Conservation (phyloP, 139 green algal genomes). For the Marvania coccoides region DNA sequence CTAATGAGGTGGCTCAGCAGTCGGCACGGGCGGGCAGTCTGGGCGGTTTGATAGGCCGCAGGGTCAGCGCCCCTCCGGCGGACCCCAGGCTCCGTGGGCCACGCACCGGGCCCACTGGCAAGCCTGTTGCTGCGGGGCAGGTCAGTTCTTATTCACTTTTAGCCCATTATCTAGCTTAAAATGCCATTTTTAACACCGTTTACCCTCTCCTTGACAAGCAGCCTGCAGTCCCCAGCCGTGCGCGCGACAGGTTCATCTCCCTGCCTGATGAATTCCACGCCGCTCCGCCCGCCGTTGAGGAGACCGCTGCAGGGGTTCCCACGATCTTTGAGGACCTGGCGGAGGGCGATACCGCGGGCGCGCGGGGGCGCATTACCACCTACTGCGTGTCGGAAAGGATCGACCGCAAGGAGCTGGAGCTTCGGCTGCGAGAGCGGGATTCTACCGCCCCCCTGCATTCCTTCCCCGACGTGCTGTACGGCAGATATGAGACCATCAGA, state of each 20-base stretch:
- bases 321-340: slow-evolving; percentile 32
- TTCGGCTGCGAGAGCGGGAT: slow-evolving; percentile 6
- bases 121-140: slow-evolving; percentile 18
- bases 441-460: slow-evolving; percentile 3
- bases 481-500: slow-evolving; percentile 8
- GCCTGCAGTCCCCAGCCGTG: slow-evolving; percentile 6
- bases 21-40: background rate
- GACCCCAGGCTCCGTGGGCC: background rate
- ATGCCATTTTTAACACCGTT: background rate
- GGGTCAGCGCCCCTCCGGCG: background rate
- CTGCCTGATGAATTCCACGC: slow-evolving; percentile 42
- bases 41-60: background rate
- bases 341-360: background rate
- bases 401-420: slow-evolving; percentile 28
- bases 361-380: slow-evolving; percentile 43
- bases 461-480: slow-evolving; percentile 48
- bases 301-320: background rate
- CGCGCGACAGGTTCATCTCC: slow-evolving; percentile 36
- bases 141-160: background rate
- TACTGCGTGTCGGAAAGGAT: slow-evolving; percentile 57
- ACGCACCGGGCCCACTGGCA: background rate
- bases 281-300: background rate
- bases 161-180: background rate
- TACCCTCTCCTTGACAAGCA: background rate
- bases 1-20: background rate